Evolutionary conservation across 306 rosid genomes (phyloP).

Genomic region (Ceratonia siliqua): DNA sequence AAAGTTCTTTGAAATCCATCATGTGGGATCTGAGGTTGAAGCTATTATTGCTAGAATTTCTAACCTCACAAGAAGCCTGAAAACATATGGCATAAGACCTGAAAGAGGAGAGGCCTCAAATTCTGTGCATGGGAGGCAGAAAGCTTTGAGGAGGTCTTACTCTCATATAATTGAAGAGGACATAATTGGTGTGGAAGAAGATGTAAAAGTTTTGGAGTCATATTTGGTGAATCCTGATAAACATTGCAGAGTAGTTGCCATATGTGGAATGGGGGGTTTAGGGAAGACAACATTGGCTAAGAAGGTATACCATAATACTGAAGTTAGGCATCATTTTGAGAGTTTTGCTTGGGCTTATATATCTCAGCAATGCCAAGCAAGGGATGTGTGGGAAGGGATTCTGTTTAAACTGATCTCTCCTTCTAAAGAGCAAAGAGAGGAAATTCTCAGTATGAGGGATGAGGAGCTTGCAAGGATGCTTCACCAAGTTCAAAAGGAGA

Average conservation of each 20-base stretch:
- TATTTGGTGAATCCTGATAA: constrained; percentile 33
- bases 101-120: constrained; percentile 36
- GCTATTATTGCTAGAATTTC: constrained; percentile 28
- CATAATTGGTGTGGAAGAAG: constrained; percentile 54
- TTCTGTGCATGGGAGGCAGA: constrained; percentile 36
- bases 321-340: constrained; percentile 39
- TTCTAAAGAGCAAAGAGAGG: constrained; percentile 39
- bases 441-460: constrained; percentile 29
- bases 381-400: constrained; percentile 58
- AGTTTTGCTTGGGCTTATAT: constrained; percentile 57
- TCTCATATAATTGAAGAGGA: constrained; percentile 53
- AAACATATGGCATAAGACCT: constrained; percentile 35
- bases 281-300: constrained; percentile 67
- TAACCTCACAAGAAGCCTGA: constrained; percentile 22
- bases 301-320: constrained; percentile 39
- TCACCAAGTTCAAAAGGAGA: constrained; percentile 42
- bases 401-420: constrained; percentile 40
- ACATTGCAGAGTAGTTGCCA: constrained; percentile 39
- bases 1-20: constrained; percentile 23
- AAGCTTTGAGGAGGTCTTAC: constrained; percentile 43
- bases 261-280: constrained; percentile 69
- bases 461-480: constrained; percentile 49
- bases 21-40: constrained; percentile 39
- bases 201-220: constrained; percentile 31
- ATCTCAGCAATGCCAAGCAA: constrained; percentile 57